Base-by-base conservation (phyloP, 1,139 yeast species). In the Hansenula sp. region DNA sequence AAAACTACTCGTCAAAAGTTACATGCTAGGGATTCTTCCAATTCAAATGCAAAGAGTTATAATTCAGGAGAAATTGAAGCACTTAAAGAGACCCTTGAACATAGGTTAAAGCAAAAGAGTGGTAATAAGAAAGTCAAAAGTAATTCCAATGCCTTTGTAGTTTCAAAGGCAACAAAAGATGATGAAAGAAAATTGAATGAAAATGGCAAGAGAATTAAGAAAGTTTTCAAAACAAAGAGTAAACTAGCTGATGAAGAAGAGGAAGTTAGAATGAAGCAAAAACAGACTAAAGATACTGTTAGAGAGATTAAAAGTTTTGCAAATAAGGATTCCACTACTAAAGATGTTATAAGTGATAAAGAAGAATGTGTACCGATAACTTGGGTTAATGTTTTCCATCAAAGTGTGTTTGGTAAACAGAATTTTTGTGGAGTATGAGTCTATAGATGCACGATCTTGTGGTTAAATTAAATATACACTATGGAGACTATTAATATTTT, bases 361-460 rank as follows among this genome's bases (percentile, higher is more conserved):
- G 11, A 36, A 31, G 47, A 59, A 31, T 73, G 78, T 56, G 71
- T 66, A 39, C 65, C 65, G n/a, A 66, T 73, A 13, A 73, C 76
- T 1, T 73, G 78, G 78, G 68, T 55, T 41, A 72, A 67, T 44
- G 67, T 73, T 1, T 68, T 73, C 49, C 75, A 67, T 45, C 73
- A 71, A 41, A 66, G 74, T 39, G 60, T 73, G 18, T 73, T 73
- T 52, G 77, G 77, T 0, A 68, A 65, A 42, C 71, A 71, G 4
- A 66, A 64, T 33, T 68, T 73, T 47, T 72, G 77, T 51, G 48
- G 28, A 2, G 29, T 25, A 17, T 13, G 17, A 27, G 27, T n/a
- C n/a, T 22, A 22, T 22, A 22, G 25, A 22, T 22, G 25, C 10
- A 22, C n/a, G n/a, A n/a, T n/a, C n/a, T n/a, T n/a, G n/a, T n/a